Evolutionary conservation across 2,329 filamentous ascomycete genomes (phyloP).

Genomic region (Pseudogymnoascus sp.): DNA sequence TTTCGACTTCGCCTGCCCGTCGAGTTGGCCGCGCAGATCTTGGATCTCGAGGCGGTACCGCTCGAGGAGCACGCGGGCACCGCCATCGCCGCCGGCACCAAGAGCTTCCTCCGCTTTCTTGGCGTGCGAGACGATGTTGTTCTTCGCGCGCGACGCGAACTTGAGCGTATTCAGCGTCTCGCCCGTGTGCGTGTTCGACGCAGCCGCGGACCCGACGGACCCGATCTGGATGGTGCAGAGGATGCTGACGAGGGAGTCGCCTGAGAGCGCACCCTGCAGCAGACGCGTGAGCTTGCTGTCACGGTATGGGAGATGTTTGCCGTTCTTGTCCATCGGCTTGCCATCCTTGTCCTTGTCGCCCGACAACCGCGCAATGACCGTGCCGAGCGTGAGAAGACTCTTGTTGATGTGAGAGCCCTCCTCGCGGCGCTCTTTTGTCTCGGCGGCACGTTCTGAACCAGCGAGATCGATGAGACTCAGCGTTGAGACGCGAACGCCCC

Average conservation of each 20-base stretch:
- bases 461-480: slow-evolving; percentile 93
- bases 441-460: slow-evolving; percentile 91
- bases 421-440: slow-evolving; percentile 85
- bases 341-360: slow-evolving; percentile 77
- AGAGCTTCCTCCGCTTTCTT: slow-evolving; percentile 90
- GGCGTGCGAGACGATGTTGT: slow-evolving; percentile 94
- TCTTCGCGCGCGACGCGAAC: slow-evolving; percentile 93
- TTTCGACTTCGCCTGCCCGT: slow-evolving; percentile 66
- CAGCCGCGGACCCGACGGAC: slow-evolving; percentile 62
- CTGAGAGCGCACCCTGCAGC: slow-evolving; percentile 84
- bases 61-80: slow-evolving; percentile 80
- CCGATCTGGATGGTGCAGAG: slow-evolving; percentile 93
- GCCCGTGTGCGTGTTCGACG: slow-evolving; percentile 66
- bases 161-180: slow-evolving; percentile 96
- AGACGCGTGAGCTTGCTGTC: slow-evolving; percentile 95
- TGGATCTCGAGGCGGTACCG: slow-evolving; percentile 90
- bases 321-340: slow-evolving; percentile 69
- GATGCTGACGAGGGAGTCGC: slow-evolving; percentile 92
- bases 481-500: slow-evolving; percentile 90
- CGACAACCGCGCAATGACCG: slow-evolving; percentile 88
- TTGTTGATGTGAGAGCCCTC: slow-evolving; percentile 99
- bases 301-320: slow-evolving; percentile 89
- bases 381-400: slow-evolving; percentile 87
- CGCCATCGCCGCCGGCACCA: slow-evolving; percentile 72
- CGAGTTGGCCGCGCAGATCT: slow-evolving; percentile 72